Conservation (phyloP, 768 basidiomycete species). For the Kwoniella sp. region DNA sequence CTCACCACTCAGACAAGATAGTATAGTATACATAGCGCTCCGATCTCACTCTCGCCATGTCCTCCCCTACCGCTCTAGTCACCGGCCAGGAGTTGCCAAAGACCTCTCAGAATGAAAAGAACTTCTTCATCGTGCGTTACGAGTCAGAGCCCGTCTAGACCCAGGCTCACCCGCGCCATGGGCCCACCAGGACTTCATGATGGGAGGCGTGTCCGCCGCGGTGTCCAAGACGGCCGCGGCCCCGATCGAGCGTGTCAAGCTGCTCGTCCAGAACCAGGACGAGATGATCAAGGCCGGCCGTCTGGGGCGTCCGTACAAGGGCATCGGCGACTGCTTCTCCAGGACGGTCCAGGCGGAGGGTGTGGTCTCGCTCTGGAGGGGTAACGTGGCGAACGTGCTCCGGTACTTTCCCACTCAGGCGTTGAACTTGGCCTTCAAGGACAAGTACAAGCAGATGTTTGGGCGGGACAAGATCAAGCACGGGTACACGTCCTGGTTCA, state of each 20-base stretch:
- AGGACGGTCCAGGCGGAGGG: slow-evolving; percentile 96
- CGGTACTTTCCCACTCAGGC: slow-evolving; percentile 99
- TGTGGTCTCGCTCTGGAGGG: slow-evolving; percentile 91
- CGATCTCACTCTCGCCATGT: no score
- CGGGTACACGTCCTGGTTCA: slow-evolving; percentile 99
- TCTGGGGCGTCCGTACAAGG: slow-evolving; percentile 93
- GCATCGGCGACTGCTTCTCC: slow-evolving; percentile 80
- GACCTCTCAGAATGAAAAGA: no score
- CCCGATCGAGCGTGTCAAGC: slow-evolving; percentile 99
- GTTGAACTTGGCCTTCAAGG: slow-evolving; percentile 96
- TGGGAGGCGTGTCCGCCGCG: slow-evolving; percentile 61
- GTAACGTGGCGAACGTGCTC: slow-evolving; percentile 99
- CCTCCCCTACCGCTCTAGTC: no score
- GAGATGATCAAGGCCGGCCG: slow-evolving; percentile 99
- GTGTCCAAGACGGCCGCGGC: slow-evolving; percentile 98
- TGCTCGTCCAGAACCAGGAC: slow-evolving; percentile 97
- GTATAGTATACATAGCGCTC: no score
- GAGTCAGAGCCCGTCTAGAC: no score
- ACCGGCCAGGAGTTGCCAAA: no score
- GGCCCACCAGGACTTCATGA: slow-evolving; percentile 51
- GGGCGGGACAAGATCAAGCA: slow-evolving; percentile 96
- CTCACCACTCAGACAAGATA: no score
- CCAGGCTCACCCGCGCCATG: no score
- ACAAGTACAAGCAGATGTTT: slow-evolving; percentile 85
- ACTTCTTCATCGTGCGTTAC: no score